Evolutionary conservation across 208 protist species (phyloP).

Genomic region (Entamoeba moshkovskii): DNA sequence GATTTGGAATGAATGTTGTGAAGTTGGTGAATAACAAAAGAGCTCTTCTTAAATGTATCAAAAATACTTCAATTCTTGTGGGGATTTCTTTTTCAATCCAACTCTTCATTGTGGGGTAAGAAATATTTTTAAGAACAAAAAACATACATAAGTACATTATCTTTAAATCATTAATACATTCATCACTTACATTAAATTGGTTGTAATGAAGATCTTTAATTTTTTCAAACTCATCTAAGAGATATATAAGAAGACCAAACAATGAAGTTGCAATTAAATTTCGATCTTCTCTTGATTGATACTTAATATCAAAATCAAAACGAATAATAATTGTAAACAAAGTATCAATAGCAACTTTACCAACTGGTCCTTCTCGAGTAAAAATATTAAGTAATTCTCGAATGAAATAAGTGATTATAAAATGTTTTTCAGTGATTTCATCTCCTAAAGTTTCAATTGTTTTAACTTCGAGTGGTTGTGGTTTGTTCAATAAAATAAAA

Average conservation of each 20-base stretch:
- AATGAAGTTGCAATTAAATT: background rate
- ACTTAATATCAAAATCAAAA: background rate
- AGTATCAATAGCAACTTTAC: background rate
- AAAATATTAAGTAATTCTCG: background rate
- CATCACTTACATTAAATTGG: background rate
- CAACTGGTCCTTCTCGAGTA: background rate
- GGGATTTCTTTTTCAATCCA: background rate
- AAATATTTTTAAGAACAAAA: background rate
- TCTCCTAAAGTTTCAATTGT: background rate
- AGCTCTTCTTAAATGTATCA: background rate
- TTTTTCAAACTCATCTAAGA: background rate
- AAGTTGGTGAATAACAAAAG: background rate
- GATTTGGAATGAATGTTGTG: background rate
- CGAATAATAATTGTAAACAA: background rate
- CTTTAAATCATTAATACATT: background rate
- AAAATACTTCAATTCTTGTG: background rate
- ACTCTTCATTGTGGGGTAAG: background rate
- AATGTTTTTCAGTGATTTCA: background rate
- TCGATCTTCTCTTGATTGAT: background rate
- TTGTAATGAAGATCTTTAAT: background rate
- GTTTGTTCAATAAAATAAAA: background rate
- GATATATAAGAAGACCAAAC: background rate
- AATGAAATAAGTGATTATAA: background rate
- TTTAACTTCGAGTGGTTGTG: background rate
- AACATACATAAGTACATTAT: background rate